Percentiles rank a stretch among this genome's conserved stretches.
phyloP scores from a whole-genome alignment of 2,329 filamentous ascomycete species.

The Aspergillus fischeri region DNA sequence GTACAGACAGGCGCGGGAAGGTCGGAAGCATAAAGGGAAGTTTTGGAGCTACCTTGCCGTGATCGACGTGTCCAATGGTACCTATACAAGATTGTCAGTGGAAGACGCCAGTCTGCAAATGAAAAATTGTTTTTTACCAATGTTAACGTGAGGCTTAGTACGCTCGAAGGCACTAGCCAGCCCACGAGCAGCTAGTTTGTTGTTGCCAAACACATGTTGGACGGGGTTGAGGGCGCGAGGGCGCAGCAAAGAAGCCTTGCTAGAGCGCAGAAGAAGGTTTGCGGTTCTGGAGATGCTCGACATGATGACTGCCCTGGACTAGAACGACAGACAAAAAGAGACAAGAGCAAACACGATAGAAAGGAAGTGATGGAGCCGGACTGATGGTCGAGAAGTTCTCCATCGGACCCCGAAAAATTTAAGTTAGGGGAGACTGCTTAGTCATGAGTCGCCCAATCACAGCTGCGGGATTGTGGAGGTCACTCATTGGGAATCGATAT shows the following conservation, averaged over 20 bases:
- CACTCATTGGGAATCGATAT: not conserved
- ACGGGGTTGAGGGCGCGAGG: conserved; percentile 70
- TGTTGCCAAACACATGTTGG: conserved; percentile 52
- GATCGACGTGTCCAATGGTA: conserved; percentile 99
- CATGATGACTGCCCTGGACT: conserved; percentile 56
- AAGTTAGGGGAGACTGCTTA: conserved; percentile 36
- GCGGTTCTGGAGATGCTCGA: conserved; percentile 74
- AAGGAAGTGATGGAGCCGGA: conserved; percentile 18
- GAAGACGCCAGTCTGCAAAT: not conserved
- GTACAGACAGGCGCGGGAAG: conserved; percentile 4
- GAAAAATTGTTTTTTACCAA: conserved; percentile 59
- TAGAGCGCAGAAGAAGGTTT: conserved; percentile 75
- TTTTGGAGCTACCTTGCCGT: conserved; percentile 74
- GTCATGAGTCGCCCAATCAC: conserved; percentile 36
- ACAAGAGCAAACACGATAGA: conserved; percentile 26
- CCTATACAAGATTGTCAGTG: conserved; percentile 44
- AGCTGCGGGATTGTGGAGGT: conserved; percentile 25
- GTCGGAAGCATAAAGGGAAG: not conserved
- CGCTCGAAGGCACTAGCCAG: conserved; percentile 71
- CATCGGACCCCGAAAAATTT: conserved; percentile 29
- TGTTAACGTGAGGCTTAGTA: conserved; percentile 96
- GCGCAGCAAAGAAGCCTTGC: conserved; percentile 67
- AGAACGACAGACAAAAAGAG: conserved; percentile 26
- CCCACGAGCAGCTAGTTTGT: conserved; percentile 47
- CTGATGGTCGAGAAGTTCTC: conserved; percentile 22